phyloP scores from a whole-genome alignment of 108 stramenopile genomes.

The Skeletonema grethae region DNA sequence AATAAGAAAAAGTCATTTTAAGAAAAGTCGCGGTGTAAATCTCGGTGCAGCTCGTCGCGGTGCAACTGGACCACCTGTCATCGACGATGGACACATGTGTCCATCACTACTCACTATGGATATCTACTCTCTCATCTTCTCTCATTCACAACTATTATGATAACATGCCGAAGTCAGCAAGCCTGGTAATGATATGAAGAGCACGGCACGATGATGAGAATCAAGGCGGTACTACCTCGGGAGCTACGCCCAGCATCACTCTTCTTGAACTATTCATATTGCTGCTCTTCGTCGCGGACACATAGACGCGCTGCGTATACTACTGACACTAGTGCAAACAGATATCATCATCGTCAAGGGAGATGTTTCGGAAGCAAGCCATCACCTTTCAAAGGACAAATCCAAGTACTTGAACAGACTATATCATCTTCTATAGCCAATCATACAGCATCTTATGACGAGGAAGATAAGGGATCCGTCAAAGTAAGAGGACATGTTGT shows the following conservation, averaged over 20 bases:
- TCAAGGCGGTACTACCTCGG: background rate
- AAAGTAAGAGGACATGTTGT: constrained; percentile 13
- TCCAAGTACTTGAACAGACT: constrained; percentile 26
- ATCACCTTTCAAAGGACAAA: constrained; percentile 8
- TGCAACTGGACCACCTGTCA: too few species aligned
- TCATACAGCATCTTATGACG: constrained; percentile 9
- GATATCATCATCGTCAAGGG: background rate
- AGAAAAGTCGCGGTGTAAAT: too few species aligned
- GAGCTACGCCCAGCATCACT: background rate
- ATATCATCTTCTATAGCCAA: constrained; percentile 26
- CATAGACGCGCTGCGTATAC: background rate
- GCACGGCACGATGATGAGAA: background rate
- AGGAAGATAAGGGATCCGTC: background rate
- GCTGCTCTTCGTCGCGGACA: background rate
- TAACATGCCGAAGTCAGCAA: too few species aligned
- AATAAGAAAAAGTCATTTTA: too few species aligned
- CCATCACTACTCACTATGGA: too few species aligned
- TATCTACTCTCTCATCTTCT: too few species aligned
- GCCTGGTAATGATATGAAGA: too few species aligned
- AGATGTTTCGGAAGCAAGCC: constrained; percentile 1
- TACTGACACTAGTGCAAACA: background rate
- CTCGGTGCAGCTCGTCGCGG: too few species aligned
- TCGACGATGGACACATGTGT: too few species aligned
- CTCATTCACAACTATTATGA: too few species aligned
- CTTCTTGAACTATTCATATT: background rate